phyloP scores from a whole-genome alignment of 495 filamentous ascomycete genomes.

The Aspergillus incahuasiensis region DNA sequence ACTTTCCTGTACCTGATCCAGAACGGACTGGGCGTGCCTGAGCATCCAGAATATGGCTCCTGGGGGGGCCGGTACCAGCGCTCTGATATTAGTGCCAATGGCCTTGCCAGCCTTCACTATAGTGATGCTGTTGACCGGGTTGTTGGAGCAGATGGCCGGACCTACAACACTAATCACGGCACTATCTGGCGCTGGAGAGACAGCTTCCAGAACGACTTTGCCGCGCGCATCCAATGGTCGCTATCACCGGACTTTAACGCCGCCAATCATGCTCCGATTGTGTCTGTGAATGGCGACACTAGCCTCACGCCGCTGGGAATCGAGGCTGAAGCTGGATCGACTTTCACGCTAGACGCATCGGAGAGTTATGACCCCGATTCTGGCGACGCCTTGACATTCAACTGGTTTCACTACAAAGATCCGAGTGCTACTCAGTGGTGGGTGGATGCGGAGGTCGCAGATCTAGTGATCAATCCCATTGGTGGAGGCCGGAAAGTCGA shows the following conservation, averaged over 20 bases:
- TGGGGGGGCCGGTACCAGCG: slow-evolving; percentile 45
- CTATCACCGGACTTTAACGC: slow-evolving; percentile 22
- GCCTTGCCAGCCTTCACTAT: slow-evolving; percentile 28
- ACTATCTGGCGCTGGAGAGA: slow-evolving; percentile 49
- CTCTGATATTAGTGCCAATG: slow-evolving; percentile 17
- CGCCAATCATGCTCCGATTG: slow-evolving; percentile 41
- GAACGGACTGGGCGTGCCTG: slow-evolving; percentile 41
- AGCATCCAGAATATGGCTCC: slow-evolving; percentile 40
- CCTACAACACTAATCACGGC: slow-evolving; percentile 38
- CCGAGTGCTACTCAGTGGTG: slow-evolving; percentile 39
- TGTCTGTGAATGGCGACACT: slow-evolving; percentile 34
- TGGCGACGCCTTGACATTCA: slow-evolving; percentile 32
- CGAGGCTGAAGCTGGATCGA: slow-evolving; percentile 29
- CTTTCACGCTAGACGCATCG: slow-evolving; percentile 37
- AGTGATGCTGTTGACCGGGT: slow-evolving; percentile 39
- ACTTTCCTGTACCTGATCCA: slow-evolving; percentile 45
- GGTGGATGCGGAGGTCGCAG: slow-evolving; percentile 32
- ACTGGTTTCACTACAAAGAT: slow-evolving; percentile 46
- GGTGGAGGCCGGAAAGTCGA: slow-evolving; percentile 22
- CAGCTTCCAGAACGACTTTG: slow-evolving; percentile 47
- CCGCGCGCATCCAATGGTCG: slow-evolving; percentile 47
- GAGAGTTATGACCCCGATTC: slow-evolving; percentile 40
- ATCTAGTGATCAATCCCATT: slow-evolving; percentile 25
- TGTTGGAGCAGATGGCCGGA: slow-evolving; percentile 32
- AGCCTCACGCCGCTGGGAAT: slow-evolving; percentile 29